Percentiles rank a stretch among this genome's conserved stretches.
phyloP scores from a whole-genome alignment of 2,329 filamentous ascomycete species.

The Aspergillus fumigatus region DNA sequence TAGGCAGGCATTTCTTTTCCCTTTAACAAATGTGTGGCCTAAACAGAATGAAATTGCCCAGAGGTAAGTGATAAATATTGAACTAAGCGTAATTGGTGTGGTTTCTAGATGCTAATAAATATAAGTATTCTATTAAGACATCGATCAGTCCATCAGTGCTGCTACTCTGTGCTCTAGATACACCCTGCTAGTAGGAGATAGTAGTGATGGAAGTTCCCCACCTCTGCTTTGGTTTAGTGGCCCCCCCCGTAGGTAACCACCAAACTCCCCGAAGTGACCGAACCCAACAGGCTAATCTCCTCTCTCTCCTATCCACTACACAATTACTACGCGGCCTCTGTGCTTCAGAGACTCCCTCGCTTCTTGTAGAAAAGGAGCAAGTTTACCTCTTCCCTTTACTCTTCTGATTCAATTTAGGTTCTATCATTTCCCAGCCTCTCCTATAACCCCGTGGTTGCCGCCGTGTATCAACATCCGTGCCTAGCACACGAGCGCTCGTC shows the following conservation, averaged over 20 bases:
- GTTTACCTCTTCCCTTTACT: neutral
- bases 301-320: neutral
- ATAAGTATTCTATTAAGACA: neutral
- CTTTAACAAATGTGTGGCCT: neutral
- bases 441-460: conserved; percentile 3
- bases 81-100: neutral
- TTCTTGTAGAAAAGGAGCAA: neutral
- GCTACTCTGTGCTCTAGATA: too few species aligned
- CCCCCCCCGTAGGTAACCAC: neutral
- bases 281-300: neutral
- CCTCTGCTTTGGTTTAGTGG: neutral
- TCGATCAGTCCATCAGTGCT: neutral
- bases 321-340: neutral
- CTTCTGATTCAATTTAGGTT: neutral
- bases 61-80: neutral
- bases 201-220: neutral
- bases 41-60: neutral
- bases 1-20: neutral
- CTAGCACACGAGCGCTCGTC: conserved; percentile 7
- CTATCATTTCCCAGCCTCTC: conserved; percentile 1
- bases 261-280: neutral
- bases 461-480: conserved; percentile 11
- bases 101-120: neutral
- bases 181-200: too few species aligned
- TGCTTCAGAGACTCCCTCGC: neutral